Evolutionary conservation across 768 basidiomycete genomes (phyloP), one percentile per base, ranked within the genome.

Genomic region (Mycena alexandri): DNA sequence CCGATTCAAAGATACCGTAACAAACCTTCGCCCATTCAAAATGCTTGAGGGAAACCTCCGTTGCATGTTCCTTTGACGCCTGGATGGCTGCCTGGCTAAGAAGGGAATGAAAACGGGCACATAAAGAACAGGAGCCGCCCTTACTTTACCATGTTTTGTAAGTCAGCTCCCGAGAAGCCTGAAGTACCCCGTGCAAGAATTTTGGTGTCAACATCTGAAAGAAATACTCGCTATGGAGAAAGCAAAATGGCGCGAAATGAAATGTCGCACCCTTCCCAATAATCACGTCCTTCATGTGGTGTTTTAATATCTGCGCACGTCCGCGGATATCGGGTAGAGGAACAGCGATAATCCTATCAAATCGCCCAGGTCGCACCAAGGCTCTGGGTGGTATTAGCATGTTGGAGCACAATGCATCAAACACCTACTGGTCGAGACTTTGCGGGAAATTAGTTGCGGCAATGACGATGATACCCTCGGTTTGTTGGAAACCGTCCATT

Each of bases 391-490:
- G 33, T 60, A 60, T 51, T 63, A 38, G 57, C 41, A 70, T 44
- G 44, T 19, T 56, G 11, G 42, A 56, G 44, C 46, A 68, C 22
- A 22, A 67, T 14, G 34, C 63, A 34, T 46, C 7, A 24, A 42
- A 42, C 51, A 84, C 90, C 76, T 69, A 94, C 93, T 89, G 90
- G 77, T 99, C 98, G 68, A 99, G 83, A 59, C 91, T 91, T 75
- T 98, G 90, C 1, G 97, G 97, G 79, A 99, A 98, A 79, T 99
- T 99, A 57, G 98, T 99, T n/a, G 92, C 94, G 36, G 93, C 96
- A 64, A 98, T 94, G 68, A 98, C 93, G 65, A 99, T 95, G 71
- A 99, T 89, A 29, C 96, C 97, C 78, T 99, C 95, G 33, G 85
- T 89, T 76, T 96, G 94, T 76, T 91, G 84, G 83, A 99, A 99